A percentile compares a stretch with the other conserved stretches of the same genome.
Conservation (phyloP, 352 stramenopile genomes). For the Achlya hypogyna region DNA sequence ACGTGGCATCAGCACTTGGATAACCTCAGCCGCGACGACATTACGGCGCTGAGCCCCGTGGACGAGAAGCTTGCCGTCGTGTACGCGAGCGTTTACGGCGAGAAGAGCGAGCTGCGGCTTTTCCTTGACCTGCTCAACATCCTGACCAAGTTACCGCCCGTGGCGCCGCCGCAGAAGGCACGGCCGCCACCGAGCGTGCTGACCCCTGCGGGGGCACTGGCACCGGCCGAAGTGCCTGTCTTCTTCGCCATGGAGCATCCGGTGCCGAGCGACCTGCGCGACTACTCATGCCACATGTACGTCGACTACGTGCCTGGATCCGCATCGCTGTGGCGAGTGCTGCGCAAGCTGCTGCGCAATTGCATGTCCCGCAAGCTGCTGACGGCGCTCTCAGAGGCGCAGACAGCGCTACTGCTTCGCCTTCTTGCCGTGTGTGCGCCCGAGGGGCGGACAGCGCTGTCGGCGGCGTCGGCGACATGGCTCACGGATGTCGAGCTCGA, state of each 20-base stretch:
- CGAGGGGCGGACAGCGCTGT: not conserved
- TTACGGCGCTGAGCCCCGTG: not conserved
- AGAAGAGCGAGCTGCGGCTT: not conserved
- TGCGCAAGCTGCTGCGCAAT: constrained; percentile 7
- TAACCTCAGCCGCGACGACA: constrained; percentile 12
- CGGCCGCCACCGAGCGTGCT: not conserved
- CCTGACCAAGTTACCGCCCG: not conserved
- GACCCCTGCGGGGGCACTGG: not conserved
- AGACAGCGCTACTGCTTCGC: not conserved
- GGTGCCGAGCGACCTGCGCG: constrained; percentile 1
- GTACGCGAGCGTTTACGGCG: constrained; percentile 3
- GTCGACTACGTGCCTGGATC: constrained; percentile 13
- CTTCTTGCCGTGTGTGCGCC: constrained; percentile 4
- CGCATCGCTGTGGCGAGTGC: constrained; percentile 12
- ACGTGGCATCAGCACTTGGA: constrained; percentile 3
- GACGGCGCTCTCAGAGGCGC: not conserved
- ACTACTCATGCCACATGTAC: not conserved
- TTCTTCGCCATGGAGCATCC: constrained; percentile 7
- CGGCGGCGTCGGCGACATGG: not conserved
- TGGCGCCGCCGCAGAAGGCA: not conserved
- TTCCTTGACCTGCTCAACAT: constrained; percentile 9
- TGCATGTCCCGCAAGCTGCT: not conserved
- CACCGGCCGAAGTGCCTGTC: not conserved
- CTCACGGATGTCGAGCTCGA: constrained; percentile 8
- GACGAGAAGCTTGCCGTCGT: constrained; percentile 5